Evolutionary conservation across 441 rosid genomes (phyloP), one percentile per base, ranked within the genome.

Genomic region (Dalechampia spathulata): DNA sequence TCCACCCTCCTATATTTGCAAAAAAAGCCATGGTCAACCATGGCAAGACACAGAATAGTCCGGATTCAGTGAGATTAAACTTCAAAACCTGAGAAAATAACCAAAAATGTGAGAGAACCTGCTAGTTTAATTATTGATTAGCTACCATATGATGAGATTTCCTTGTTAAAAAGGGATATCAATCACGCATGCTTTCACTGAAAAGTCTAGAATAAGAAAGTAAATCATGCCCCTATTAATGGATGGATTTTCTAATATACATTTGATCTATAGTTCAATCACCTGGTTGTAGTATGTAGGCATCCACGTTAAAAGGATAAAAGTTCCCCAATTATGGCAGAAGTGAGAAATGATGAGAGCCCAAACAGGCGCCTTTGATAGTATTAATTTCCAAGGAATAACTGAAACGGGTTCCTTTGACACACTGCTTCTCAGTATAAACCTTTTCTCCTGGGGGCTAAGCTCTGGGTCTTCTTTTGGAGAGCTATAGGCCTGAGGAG

Each of bases 201-300:
- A n/a, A 14, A 43, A 45, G 23, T 36, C 50, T 13, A 47, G 19
- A 16, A 26, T 4, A 7, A 36, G 30, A 34, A 38, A 54, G 34
- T 16, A 2, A 54, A 22, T 8, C n/a, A 55, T 41, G 17, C 27
- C 16, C 17, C 25, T 7, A n/a, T 10, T 16, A 14, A 25, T 38
- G 9, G 37, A 48, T 15, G 16, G 28, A 13, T 58, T 45, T 22
- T 32, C 43, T 32, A 45, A 6, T 46, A 4, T 16, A n/a, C n/a
- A 6, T 38, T 3, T 38, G 41, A 38, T 49, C 28, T 56, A 37
- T 36, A 45, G 46, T 34, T 59, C 41, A 59, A 17, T 22, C 71
- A 82, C 97, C 99, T 92, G 99, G 73, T 86, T 92, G 83, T 92
- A 92, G 75, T 92, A 92, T 34, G 99, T 92, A 26, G 99, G 99